phyloP scores from a whole-genome alignment of 495 filamentous ascomycete species.

The Symbiotaphrina buchneri region DNA sequence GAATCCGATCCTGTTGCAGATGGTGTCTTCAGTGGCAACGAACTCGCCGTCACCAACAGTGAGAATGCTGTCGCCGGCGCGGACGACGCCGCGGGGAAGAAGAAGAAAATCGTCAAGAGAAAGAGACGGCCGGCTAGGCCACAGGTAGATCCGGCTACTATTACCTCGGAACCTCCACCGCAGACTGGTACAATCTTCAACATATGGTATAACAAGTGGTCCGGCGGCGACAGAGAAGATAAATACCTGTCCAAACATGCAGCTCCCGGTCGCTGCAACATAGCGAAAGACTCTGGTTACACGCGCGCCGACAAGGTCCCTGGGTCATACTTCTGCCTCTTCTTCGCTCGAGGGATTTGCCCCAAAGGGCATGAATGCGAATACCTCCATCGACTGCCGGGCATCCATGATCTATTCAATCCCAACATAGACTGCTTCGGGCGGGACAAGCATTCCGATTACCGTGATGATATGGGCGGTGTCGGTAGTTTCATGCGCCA shows the following conservation, averaged over 20 bases:
- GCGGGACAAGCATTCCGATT: conserved; percentile 66
- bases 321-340: conserved; percentile 81
- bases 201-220: conserved; percentile 93
- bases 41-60: too few relatives aligned
- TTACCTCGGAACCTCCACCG: conserved; percentile 55
- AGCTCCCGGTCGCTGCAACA: conserved; percentile 59
- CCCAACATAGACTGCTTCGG: conserved; percentile 90
- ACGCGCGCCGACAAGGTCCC: conserved; percentile 63
- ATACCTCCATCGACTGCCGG: conserved; percentile 76
- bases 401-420: conserved; percentile 63
- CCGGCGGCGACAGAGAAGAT: conserved; percentile 83
- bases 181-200: conserved; percentile 91
- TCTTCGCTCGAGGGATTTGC: conserved; percentile 68
- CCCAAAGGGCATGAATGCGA: conserved; percentile 81
- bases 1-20: too few relatives aligned
- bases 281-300: conserved; percentile 65
- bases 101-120: conserved; percentile 33
- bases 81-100: too few relatives aligned
- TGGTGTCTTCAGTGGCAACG: too few relatives aligned
- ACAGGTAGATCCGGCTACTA: conserved; percentile 64
- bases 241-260: conserved; percentile 56
- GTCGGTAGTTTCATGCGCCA: conserved; percentile 77
- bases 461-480: conserved; percentile 91
- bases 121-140: conserved; percentile 42
- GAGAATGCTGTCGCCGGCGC: too few relatives aligned